Conservation (phyloP, 257 asterid genomes). For the Solanum clarkiae region DNA sequence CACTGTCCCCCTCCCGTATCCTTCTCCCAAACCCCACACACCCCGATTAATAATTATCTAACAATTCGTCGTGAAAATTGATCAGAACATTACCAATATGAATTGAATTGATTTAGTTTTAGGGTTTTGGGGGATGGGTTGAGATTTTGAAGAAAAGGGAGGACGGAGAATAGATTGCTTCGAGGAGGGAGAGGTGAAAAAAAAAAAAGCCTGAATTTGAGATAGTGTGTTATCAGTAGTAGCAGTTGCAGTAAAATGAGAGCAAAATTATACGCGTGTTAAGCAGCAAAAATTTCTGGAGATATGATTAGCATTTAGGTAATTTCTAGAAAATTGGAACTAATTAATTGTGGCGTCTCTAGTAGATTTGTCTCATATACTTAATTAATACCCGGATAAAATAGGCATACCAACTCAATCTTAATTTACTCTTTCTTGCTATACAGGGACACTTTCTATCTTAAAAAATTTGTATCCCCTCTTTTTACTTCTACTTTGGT, state of each 20-base stretch:
- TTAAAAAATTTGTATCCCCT: neutral
- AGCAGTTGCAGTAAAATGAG: neutral
- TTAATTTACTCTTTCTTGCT: neutral
- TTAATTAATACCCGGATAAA: neutral
- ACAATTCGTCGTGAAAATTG: neutral
- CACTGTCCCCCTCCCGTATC: neutral
- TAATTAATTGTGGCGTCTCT: neutral
- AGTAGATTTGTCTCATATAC: neutral
- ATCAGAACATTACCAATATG: neutral
- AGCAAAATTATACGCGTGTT: neutral
- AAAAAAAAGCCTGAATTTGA: neutral
- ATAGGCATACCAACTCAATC: no score
- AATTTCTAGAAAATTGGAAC: neutral
- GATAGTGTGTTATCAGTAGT: neutral
- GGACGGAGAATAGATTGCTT: neutral
- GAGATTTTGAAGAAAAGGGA: neutral
- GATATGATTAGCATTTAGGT: neutral
- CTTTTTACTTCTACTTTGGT: no score
- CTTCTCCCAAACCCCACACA: neutral
- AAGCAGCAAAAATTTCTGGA: neutral
- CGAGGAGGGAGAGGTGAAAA: neutral
- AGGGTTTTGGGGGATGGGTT: constrained; percentile 2
- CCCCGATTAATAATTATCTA: neutral
- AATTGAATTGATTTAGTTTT: neutral
- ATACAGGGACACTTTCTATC: neutral